Evolutionary conservation across 2,329 filamentous ascomycete genomes (phyloP), one percentile per base, ranked within the genome.

Genomic region (Hymenoscyphus fructigenus): DNA sequence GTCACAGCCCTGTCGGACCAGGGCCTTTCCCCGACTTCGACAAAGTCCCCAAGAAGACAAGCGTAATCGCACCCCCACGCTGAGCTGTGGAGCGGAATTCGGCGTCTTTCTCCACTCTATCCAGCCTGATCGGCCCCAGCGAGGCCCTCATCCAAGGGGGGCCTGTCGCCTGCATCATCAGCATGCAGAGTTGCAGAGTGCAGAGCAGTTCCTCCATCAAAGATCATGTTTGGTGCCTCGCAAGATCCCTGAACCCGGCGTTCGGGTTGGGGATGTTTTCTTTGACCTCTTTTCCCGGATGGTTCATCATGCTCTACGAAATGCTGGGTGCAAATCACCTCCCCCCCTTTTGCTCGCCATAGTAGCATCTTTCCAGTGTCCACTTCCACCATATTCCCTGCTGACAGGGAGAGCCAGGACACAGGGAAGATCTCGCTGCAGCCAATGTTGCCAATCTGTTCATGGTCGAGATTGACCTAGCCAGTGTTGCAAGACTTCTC

Each of bases 211-310:
- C 47, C 47, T 29, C 59, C 32, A 57, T 62, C 53, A 20, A 23
- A 70, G 71, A 71, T 72, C 70, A 57, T 68, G 66, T 69, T 70
- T 70, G 71, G 68, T 70, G 67, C 66, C 65, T 71, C 70, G 66
- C 66, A 73, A 71, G 70, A 74, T 71, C 71, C 72, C 61, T 71
- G 72, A 71, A 57, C 70, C 70, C 26, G 28, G 65, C 26, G 28
- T 41, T 53, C 47, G 47, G 47, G 47, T 53, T 53, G 47, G 20
- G 20, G 10, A 23, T 53, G 47, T 53, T 66, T 65, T 68, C 71
- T 71, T 72, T 69, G 71, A 69, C 71, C 71, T 70, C 69, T 71
- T 71, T 71, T 62, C n/a, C 23, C 29, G 32, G 57, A 32, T 32
- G 38, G 38, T 64, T 47, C 17, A 47, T 47, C 41, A 47, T 47